Base-by-base conservation (phyloP, 306 rosid species). In the Trifolium fragiferum region DNA sequence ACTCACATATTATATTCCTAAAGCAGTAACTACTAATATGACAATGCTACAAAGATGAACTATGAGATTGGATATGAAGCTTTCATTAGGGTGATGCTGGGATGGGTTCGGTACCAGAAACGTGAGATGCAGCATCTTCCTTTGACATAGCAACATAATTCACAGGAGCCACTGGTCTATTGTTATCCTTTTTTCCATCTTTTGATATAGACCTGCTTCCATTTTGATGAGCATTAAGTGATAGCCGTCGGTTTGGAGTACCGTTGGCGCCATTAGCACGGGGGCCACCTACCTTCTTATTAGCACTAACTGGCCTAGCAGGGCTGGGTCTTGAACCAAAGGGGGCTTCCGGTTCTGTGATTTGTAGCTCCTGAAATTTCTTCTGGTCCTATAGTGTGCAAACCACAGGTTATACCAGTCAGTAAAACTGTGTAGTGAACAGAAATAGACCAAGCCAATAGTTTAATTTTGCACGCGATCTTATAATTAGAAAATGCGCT, bases 241-340 rank as follows among this genome's bases (percentile, higher is more conserved):
- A 94, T 33, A 94, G 82, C 74, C 98, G 85, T 79, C 98, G 81
- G 85, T 66, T 86, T 30, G 96, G 97, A 58, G 95, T 86, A 62
- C 97, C 98, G 25, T 91, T 94, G 69, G 95, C 84, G 35, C 93
- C 97, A 37, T 91, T 91, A 21, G 82, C 57, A 20, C 98, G 98
- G 61, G 97, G 85, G 21, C 95, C 96, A 7, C 57, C 89, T 74
- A 78, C 87, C 93, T 92, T 93, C 86, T 87, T 89, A 64, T 89
- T 85, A 64, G 90, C 86, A 27, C 90, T 84, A 33, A 76, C 84
- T 64, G 93, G 82, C 82, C 98, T 87, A 70, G 88, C 97, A 53
- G 97, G 96, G 77, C 96, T 90, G 18, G 95, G 90, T 86, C 84
- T 91, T 58, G 97, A 83, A 27, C 90, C 87, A 82, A 86, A 88